Evolutionary conservation across 2,329 filamentous ascomycete genomes (phyloP).

Genomic region (Diplodia seriata): DNA sequence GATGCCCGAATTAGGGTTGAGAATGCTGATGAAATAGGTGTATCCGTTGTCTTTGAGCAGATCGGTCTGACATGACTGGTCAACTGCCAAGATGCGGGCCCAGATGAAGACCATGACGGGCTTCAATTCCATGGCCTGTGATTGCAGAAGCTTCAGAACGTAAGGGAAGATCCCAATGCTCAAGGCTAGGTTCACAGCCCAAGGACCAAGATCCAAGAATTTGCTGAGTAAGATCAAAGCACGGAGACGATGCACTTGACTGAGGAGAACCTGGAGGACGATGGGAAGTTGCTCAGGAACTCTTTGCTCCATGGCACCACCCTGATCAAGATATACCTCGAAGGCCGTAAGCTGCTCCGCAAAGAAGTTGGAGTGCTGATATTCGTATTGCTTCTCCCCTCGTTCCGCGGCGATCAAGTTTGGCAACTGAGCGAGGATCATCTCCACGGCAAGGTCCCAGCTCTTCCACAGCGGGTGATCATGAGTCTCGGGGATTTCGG

Average conservation of each 20-base stretch:
- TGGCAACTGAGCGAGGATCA: slow-evolving; percentile 88
- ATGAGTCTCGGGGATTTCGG: slow-evolving; percentile 90
- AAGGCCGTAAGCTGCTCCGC: slow-evolving; percentile 97
- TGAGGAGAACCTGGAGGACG: slow-evolving; percentile 92
- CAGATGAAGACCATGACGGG: slow-evolving; percentile 99
- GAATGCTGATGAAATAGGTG: slow-evolving; percentile 92
- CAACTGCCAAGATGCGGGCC: slow-evolving; percentile 93
- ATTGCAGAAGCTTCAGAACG: slow-evolving; percentile 95
- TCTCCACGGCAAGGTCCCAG: slow-evolving; percentile 96
- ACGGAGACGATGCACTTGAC: slow-evolving; percentile 90
- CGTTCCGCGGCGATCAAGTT: slow-evolving; percentile 79
- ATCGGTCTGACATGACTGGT: slow-evolving; percentile 91
- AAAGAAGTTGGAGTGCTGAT: slow-evolving; percentile 94
- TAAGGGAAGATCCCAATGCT: slow-evolving; percentile 99
- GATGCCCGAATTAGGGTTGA: slow-evolving; percentile 81
- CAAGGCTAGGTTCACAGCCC: slow-evolving; percentile 96
- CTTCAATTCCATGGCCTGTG: slow-evolving; percentile 90
- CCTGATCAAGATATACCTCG: slow-evolving; percentile 88
- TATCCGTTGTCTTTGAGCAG: slow-evolving; percentile 97
- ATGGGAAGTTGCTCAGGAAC: slow-evolving; percentile 95
- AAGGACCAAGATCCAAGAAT: slow-evolving; percentile 93
- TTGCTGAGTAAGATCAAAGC: slow-evolving; percentile 90
- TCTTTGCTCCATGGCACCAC: slow-evolving; percentile 82
- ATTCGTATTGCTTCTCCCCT: slow-evolving; percentile 80
- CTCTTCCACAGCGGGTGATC: slow-evolving; percentile 95